Base-by-base conservation (phyloP, 306 rosid genomes). In the Acacia crassicarpa region DNA sequence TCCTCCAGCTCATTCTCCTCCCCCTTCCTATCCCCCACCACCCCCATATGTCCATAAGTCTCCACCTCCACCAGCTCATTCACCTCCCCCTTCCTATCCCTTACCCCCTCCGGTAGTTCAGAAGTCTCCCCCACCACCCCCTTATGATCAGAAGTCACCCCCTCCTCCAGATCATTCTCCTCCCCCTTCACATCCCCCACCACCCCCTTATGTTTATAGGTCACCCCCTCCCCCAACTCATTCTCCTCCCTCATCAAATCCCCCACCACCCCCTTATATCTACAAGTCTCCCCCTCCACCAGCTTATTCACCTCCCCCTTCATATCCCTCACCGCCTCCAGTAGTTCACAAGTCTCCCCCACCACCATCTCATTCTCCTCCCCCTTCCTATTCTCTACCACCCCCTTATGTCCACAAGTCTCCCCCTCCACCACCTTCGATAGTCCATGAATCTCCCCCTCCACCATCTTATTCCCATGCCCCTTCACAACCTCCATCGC, bases 221-320 rank as follows among this genome's bases (percentile, higher is more conserved):
- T 58, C 65, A 0, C 65, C 65, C 2, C 13, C 65, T 0, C 65
- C 65, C 0, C 63, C 13, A 6, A 1, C 2, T 11, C 27, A 6
- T 9, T 72, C 83, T 1, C 79, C 82, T 0, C 81, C 56, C 1
- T n/a, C 56, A 0, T 5, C 20, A 3, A 6, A 14, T 16, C 17
- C 56, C 1, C 20, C 56, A 49, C 56, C 78, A 0, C 80, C 85
- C 0, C 74, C 80, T 10, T 77, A 58, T 33, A 11, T 59, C 0
- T 58, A 84, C 6, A 81, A 74, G 5, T 63, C 78, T 0, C 86
- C 85, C 0, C 87, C 87, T 1, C 82, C 83, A 8, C 27, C 62
- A 2, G 27, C 27, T 27, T 1, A 27, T 27, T 27, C 27, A 0
- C 27, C 27, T 27, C 27, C 27, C 27, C 62, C 62, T 0, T 25